These are phyloP conservation scores for Pythium angustatum DNA, from an alignment of 352 stramenopile genomes.

Conservation along the genomic window DNA sequence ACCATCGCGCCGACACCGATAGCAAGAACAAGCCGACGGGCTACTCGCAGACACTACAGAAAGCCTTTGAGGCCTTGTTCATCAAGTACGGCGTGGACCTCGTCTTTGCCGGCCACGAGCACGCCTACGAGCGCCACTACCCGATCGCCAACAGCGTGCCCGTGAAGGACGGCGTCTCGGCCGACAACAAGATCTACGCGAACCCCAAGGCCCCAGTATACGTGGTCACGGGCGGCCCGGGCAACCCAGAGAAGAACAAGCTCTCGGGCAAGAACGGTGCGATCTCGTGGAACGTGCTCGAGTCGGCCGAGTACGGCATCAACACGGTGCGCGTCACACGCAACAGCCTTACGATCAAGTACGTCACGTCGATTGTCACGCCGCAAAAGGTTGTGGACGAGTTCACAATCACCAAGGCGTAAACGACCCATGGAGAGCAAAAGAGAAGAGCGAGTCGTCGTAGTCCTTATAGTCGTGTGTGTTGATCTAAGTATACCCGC, in stretches of 20 bases:
- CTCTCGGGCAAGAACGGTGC: constrained; percentile 16
- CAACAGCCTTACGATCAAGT: constrained; percentile 28
- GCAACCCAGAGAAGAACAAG: constrained; percentile 55
- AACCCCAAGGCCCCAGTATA: constrained; percentile 67
- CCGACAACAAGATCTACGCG: constrained; percentile 52
- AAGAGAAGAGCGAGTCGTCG: too few relatives aligned
- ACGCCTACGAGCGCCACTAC: constrained; percentile 81
- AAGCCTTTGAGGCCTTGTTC: constrained; percentile 56
- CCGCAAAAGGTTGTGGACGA: constrained; percentile 31
- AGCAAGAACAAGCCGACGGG: constrained; percentile 36
- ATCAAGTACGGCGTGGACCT: constrained; percentile 63
- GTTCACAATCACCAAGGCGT: constrained; percentile 23
- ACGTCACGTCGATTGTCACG: constrained; percentile 22
- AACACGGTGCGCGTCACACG: constrained; percentile 31
- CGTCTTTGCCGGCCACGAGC: constrained; percentile 81
- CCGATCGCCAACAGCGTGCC: constrained; percentile 48
- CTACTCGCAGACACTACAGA: constrained; percentile 35
- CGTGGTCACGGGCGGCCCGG: constrained; percentile 59
- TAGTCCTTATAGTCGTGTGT: too few relatives aligned
- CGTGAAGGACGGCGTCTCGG: constrained; percentile 48
- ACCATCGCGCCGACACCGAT: constrained; percentile 37
- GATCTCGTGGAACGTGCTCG: constrained; percentile 45
- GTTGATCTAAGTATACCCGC: too few relatives aligned
- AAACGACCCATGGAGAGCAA: too few relatives aligned
- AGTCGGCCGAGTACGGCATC: constrained; percentile 53